Evolutionary conservation across 2,329 filamentous ascomycete genomes (phyloP).

Genomic region (Arthrobotrys entomopaga): DNA sequence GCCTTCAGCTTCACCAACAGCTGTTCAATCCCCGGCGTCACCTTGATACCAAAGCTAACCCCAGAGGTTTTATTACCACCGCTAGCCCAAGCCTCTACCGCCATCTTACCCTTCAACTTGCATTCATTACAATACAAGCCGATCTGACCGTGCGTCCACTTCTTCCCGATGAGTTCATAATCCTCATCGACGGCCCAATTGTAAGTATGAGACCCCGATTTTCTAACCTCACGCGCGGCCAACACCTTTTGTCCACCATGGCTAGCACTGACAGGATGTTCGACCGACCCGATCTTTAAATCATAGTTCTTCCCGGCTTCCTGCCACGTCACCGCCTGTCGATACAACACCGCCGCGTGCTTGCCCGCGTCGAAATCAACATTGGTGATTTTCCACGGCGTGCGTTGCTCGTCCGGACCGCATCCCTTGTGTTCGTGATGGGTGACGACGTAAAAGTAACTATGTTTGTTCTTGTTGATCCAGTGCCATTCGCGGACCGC

Average conservation of each 20-base stretch:
- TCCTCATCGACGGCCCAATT: background rate
- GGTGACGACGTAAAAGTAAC: conserved; percentile 30
- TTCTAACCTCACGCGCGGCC: background rate
- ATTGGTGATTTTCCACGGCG: conserved; percentile 10
- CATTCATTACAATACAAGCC: background rate
- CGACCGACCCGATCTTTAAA: conserved; percentile 8
- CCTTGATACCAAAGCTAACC: background rate
- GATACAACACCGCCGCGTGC: conserved; percentile 1
- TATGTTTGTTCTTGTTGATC: conserved; percentile 15
- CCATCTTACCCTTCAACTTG: background rate
- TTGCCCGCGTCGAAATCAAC: conserved; percentile 10
- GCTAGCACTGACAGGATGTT: background rate
- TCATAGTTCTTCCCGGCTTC: conserved; percentile 16
- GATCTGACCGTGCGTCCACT: background rate
- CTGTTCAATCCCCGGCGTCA: background rate
- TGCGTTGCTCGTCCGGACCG: conserved; percentile 12
- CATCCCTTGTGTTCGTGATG: conserved; percentile 25
- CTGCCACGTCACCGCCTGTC: conserved; percentile 7
- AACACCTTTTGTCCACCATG: background rate
- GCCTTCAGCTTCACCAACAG: background rate
- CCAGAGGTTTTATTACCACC: background rate
- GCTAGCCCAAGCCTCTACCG: background rate
- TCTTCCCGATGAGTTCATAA: background rate
- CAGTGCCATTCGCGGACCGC: conserved; percentile 19
- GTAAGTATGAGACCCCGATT: background rate